Percentiles rank a stretch among this genome's conserved stretches.
Conservation (phyloP, 2,329 filamentous ascomycete species). For the Phaeosphaeriaceae sp. region DNA sequence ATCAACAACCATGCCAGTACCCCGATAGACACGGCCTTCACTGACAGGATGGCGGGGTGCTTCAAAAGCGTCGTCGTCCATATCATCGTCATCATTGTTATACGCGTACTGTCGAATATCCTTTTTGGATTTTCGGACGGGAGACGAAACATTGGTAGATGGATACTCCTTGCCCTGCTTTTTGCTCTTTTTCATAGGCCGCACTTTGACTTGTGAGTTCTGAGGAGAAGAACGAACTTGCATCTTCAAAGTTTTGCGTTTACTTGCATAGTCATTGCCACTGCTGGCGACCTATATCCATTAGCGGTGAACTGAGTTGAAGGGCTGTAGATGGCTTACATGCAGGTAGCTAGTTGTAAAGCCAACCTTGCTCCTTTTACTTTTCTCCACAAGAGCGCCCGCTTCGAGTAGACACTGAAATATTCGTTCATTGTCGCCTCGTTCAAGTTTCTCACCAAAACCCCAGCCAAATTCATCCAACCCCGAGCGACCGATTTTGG, state of each 20-base stretch:
- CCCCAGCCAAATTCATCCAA: constrained; percentile 65
- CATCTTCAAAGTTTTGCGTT: constrained; percentile 53
- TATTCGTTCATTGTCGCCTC: constrained; percentile 81
- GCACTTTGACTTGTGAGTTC: constrained; percentile 40
- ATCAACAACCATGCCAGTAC: constrained; percentile 46
- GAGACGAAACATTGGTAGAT: constrained; percentile 73
- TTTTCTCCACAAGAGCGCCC: constrained; percentile 74
- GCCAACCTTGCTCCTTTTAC: constrained; percentile 66
- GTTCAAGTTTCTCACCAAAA: constrained; percentile 70
- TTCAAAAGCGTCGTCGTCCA: constrained; percentile 33
- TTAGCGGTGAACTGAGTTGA: constrained; percentile 19
- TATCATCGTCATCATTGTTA: constrained; percentile 33
- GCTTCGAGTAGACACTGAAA: constrained; percentile 78
- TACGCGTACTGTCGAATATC: constrained; percentile 37
- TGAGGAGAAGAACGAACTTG: constrained; percentile 59
- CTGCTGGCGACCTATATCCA: constrained; percentile 50
- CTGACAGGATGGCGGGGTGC: constrained; percentile 25
- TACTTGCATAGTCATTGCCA: constrained; percentile 52
- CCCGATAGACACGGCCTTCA: constrained; percentile 44
- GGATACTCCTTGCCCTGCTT: constrained; percentile 57
- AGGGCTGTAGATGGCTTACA: constrained; percentile 53
- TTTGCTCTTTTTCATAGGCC: constrained; percentile 24
- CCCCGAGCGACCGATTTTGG: constrained; percentile 61
- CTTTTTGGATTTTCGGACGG: constrained; percentile 57
- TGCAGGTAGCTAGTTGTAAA: constrained; percentile 78